A percentile compares a stretch with the other conserved stretches of the same genome.
Conservation (phyloP, 176 grass and related monocot genomes). For the Microstegium vimineum region DNA sequence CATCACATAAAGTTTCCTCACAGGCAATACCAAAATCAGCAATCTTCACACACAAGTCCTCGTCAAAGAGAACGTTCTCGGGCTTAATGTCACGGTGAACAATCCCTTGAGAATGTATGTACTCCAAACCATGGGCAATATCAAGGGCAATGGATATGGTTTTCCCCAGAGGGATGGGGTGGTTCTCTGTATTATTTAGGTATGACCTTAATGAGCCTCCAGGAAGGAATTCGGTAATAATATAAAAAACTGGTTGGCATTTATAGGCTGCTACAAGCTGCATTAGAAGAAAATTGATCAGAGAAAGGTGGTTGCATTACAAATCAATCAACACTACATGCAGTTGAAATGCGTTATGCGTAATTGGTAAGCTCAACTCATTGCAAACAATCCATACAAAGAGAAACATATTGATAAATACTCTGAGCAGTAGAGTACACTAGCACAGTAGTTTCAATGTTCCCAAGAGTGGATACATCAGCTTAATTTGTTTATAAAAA, state of each 20-base stretch:
- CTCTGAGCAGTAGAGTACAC: not conserved
- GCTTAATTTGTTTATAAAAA: not conserved
- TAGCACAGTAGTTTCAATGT: not conserved
- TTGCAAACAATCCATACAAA: not conserved
- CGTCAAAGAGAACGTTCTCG: conserved; percentile 74
- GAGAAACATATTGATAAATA: not conserved
- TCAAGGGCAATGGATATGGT: conserved; percentile 48
- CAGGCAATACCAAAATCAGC: conserved; percentile 82
- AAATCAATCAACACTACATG: not conserved
- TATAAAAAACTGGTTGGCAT: conserved; percentile 53
- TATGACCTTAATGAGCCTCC: conserved; percentile 75
- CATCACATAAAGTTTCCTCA: conserved; percentile 58
- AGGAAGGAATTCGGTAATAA: conserved; percentile 62
- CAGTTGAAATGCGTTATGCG: not conserved
- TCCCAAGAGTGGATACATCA: not conserved
- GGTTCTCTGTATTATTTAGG: conserved; percentile 45
- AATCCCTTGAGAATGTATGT: conserved; percentile 73
- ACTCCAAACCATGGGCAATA: conserved; percentile 65
- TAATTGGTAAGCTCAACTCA: not conserved
- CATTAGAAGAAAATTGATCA: conserved; percentile 4
- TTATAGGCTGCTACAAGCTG: conserved; percentile 68
- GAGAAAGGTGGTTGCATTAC: not conserved
- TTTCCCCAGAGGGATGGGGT: conserved; percentile 52
- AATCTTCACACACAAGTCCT: conserved; percentile 61
- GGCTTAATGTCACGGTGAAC: conserved; percentile 65